These are phyloP conservation scores for Orbilia blumenaviensis DNA, from an alignment of 2,329 filamentous ascomycete genomes.

Conservation along the genomic window DNA sequence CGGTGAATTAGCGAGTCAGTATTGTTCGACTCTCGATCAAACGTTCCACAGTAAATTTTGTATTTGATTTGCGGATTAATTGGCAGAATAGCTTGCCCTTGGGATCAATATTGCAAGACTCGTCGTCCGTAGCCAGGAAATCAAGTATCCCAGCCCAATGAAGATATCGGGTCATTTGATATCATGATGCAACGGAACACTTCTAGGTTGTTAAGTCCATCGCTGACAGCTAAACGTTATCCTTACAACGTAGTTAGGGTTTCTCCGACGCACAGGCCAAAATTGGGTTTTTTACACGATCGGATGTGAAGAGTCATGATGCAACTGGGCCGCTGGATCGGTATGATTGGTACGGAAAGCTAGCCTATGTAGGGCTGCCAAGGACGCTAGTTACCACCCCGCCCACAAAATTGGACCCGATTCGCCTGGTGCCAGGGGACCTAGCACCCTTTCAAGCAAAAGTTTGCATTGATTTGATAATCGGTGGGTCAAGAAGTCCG, in stretches of 20 bases:
- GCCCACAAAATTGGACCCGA: neutral
- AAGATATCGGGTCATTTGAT: no score
- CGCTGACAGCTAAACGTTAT: neutral
- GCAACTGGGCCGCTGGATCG: constrained; percentile 20
- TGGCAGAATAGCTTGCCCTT: no score
- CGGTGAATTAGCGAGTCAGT: neutral
- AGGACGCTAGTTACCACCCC: neutral
- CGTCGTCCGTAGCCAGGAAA: no score
- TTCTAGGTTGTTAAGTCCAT: no score
- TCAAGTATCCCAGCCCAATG: no score
- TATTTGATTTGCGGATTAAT: no score
- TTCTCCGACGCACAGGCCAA: constrained; percentile 49
- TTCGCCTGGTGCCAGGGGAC: constrained; percentile 7
- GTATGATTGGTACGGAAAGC: constrained; percentile 20
- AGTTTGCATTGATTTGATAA: constrained; percentile 37
- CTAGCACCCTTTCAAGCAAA: constrained; percentile 26
- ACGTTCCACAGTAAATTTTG: neutral
- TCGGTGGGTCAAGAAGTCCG: constrained; percentile 24
- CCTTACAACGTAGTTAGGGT: neutral
- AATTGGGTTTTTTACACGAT: constrained; percentile 6
- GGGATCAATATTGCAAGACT: no score
- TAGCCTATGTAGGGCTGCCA: constrained; percentile 39
- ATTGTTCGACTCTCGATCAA: neutral
- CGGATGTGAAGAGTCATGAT: constrained; percentile 28
- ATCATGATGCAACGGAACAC: no score